A percentile compares a stretch with the other conserved stretches of the same genome.
phyloP scores from a whole-genome alignment of 345 rosid species.

The Camelina neglecta region DNA sequence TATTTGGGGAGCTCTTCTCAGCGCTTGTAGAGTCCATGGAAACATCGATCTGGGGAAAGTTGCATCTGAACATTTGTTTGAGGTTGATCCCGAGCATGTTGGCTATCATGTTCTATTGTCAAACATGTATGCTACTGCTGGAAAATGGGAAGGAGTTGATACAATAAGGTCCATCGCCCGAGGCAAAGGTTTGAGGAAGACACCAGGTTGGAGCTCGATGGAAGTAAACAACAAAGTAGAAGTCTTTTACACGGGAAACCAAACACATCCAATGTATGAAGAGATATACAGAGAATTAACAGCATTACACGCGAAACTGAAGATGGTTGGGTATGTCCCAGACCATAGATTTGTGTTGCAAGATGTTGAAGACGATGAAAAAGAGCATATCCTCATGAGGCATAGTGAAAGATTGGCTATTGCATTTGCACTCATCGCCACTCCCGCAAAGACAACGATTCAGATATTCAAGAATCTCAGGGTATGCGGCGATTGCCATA shows the following conservation, averaged over 20 bases:
- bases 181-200: conserved; percentile 60
- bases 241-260: conserved; percentile 62
- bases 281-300: conserved; percentile 52
- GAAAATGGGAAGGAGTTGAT: conserved; percentile 63
- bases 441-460: conserved; percentile 51
- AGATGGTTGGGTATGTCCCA: conserved; percentile 59
- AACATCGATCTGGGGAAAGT: conserved; percentile 49
- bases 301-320: conserved; percentile 50
- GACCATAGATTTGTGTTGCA: conserved; percentile 61
- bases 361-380: conserved; percentile 69
- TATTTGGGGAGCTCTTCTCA: conserved; percentile 68
- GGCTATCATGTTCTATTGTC: conserved; percentile 65
- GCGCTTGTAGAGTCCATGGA: conserved; percentile 63
- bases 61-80: conserved; percentile 57
- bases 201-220: conserved; percentile 71
- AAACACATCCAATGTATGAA: conserved; percentile 50
- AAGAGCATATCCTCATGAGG: conserved; percentile 60
- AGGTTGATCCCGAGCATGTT: conserved; percentile 58
- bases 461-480: conserved; percentile 62
- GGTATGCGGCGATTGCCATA: conserved; percentile 44
- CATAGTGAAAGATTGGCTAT: conserved; percentile 68
- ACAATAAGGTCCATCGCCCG: conserved; percentile 53
- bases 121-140: conserved; percentile 60
- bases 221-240: conserved; percentile 55
- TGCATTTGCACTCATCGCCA: conserved; percentile 55